Conservation (phyloP, 148 eudicot genomes). For the Chenopodium formosanum region DNA sequence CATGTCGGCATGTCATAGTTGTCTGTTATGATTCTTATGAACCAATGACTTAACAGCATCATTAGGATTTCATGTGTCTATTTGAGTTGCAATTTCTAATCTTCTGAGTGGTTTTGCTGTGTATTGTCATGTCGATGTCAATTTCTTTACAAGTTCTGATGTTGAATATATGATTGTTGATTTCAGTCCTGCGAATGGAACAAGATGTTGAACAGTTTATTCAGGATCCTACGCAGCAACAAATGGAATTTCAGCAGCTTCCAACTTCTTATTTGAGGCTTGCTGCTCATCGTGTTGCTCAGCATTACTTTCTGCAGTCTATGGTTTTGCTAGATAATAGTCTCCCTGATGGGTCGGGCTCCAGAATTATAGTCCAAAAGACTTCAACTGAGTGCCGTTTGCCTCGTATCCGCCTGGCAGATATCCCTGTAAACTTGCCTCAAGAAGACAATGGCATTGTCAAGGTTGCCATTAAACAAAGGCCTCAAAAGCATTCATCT, state of each 20-base stretch:
- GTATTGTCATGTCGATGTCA: not conserved
- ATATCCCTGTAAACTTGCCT: conserved; percentile 81
- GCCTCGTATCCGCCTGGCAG: conserved; percentile 86
- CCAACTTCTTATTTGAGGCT: conserved; percentile 91
- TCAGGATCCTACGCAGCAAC: conserved; percentile 72
- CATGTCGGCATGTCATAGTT: not conserved
- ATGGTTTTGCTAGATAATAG: conserved; percentile 82
- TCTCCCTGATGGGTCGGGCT: conserved; percentile 85
- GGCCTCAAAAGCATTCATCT: conserved; percentile 69
- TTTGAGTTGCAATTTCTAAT: not conserved
- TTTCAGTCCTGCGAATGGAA: conserved; percentile 59
- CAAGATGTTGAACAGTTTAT: conserved; percentile 89
- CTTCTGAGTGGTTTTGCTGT: not conserved
- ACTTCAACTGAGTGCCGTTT: conserved; percentile 57
- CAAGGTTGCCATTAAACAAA: conserved; percentile 93
- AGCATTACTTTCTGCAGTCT: conserved; percentile 93
- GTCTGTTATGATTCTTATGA: not conserved
- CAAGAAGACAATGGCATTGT: conserved; percentile 62
- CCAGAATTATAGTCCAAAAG: conserved; percentile 81
- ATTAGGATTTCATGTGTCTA: not conserved
- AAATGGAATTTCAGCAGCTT: conserved; percentile 92
- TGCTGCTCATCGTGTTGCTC: conserved; percentile 99
- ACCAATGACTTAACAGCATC: too few relatives aligned
- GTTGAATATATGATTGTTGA: conserved; percentile 4
- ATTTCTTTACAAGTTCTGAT: not conserved